Conservation (phyloP, 2,329 filamentous ascomycete species). For the Monilinia vaccinii-corymbosi region DNA sequence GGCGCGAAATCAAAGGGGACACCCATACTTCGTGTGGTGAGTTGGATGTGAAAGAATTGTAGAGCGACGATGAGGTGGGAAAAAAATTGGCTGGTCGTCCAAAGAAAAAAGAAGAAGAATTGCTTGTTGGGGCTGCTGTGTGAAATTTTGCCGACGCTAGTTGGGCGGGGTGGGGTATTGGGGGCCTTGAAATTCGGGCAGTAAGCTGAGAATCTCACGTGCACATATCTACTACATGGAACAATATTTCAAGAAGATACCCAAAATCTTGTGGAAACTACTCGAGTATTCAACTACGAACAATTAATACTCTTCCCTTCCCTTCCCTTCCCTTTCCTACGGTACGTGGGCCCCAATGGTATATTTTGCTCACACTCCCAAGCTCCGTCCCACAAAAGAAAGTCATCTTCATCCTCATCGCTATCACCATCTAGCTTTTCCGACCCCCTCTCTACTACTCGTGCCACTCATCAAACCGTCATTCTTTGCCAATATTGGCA, state of each 20-base stretch:
- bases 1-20: conserved; percentile 72
- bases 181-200: background rate
- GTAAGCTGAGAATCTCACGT: background rate
- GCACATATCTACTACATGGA: too few relatives aligned
- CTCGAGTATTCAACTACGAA: conserved; percentile 5
- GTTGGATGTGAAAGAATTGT: background rate
- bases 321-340: background rate
- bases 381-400: conserved; percentile 3
- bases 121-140: conserved; percentile 11
- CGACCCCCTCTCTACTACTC: conserved; percentile 19
- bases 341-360: conserved; percentile 3
- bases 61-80: conserved; percentile 2
- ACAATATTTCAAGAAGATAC: background rate
- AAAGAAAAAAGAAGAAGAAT: conserved; percentile 2
- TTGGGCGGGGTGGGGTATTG: background rate
- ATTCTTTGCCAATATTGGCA: conserved; percentile 10
- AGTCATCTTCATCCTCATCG: conserved; percentile 2
- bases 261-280: background rate
- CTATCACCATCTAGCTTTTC: conserved; percentile 21
- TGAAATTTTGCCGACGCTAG: conserved; percentile 11
- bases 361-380: conserved; percentile 6
- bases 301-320: background rate
- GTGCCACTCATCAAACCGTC: conserved; percentile 16
- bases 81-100: conserved; percentile 7
- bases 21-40: conserved; percentile 22